phyloP scores from a whole-genome alignment of 2,329 filamentous ascomycete species.

The Aspergillus candidus region DNA sequence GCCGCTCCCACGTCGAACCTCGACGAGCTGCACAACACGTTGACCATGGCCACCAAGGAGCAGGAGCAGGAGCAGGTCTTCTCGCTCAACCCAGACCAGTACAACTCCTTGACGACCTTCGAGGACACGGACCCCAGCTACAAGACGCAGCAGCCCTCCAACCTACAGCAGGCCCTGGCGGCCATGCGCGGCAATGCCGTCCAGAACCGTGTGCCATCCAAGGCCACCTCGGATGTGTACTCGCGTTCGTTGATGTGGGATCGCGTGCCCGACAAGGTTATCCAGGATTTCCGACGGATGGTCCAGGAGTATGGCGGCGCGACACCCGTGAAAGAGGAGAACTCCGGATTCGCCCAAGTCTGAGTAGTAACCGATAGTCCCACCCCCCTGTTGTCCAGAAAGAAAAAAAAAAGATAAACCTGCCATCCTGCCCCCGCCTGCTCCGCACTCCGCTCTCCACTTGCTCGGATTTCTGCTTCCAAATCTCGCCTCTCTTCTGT shows the following conservation, averaged over 20 bases:
- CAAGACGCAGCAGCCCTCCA: constrained; percentile 37
- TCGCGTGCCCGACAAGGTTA: constrained; percentile 84
- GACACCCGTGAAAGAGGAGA: constrained; percentile 28
- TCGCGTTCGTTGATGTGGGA: constrained; percentile 91
- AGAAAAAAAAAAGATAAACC: constrained; percentile 3
- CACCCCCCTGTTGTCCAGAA: constrained; percentile 9
- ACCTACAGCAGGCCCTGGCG: constrained; percentile 60
- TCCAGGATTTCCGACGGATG: constrained; percentile 87
- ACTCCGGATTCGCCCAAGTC: constrained; percentile 13
- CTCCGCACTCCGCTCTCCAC: constrained; percentile 3
- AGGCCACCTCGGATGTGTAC: constrained; percentile 76
- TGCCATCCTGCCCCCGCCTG: constrained; percentile 7
- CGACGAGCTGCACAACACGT: constrained; percentile 59
- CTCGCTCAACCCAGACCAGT: constrained; percentile 77
- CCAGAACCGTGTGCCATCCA: constrained; percentile 51
- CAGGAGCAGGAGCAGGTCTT: constrained; percentile 87
- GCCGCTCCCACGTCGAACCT: constrained; percentile 40
- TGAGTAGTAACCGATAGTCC: constrained; percentile 9
- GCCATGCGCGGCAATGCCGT: constrained; percentile 65
- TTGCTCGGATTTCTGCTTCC: constrained; percentile 9
- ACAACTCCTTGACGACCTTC: constrained; percentile 74
- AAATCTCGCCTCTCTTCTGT: constrained; percentile 9
- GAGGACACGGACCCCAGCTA: constrained; percentile 43
- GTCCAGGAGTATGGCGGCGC: constrained; percentile 64
- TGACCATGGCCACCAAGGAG: constrained; percentile 71